Evolutionary conservation across 148 eudicot genomes (phyloP).

Genomic region (Vaccinium vitisidaea): DNA sequence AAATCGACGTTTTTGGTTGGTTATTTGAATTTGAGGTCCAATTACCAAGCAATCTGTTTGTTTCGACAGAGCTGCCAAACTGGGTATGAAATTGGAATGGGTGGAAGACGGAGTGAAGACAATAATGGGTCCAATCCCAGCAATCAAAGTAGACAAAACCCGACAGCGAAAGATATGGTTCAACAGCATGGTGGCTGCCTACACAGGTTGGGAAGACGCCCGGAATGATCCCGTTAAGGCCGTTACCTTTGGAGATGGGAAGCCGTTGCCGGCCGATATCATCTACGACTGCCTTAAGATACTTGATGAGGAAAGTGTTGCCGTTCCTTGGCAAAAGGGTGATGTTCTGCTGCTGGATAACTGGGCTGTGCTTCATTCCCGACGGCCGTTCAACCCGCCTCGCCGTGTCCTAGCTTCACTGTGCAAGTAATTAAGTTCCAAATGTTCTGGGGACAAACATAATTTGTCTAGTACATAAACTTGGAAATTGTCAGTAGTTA

Average conservation of each 20-base stretch:
- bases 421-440: conserved; percentile 50
- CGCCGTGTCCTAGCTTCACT: conserved; percentile 81
- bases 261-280: conserved; percentile 53
- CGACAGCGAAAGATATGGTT: conserved; percentile 85
- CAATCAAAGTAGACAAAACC: conserved; percentile 49
- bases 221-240: conserved; percentile 73
- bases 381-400: conserved; percentile 70
- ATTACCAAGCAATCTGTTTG: no score
- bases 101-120: conserved; percentile 68
- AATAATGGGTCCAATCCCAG: conserved; percentile 84
- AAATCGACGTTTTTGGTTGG: no score
- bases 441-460: neutral
- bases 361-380: conserved; percentile 83
- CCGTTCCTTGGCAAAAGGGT: conserved; percentile 81
- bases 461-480: neutral
- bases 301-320: conserved; percentile 74
- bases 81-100: conserved; percentile 88
- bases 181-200: conserved; percentile 87
- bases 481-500: neutral
- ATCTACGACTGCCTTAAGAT: conserved; percentile 67
- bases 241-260: conserved; percentile 84
- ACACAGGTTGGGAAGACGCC: conserved; percentile 73
- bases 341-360: conserved; percentile 77
- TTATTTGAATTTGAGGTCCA: no score
- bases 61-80: conserved; percentile 64